These are phyloP conservation scores for Whalleya microplaca DNA, from an alignment of 2,329 filamentous ascomycete genomes.

Conservation along the genomic window DNA sequence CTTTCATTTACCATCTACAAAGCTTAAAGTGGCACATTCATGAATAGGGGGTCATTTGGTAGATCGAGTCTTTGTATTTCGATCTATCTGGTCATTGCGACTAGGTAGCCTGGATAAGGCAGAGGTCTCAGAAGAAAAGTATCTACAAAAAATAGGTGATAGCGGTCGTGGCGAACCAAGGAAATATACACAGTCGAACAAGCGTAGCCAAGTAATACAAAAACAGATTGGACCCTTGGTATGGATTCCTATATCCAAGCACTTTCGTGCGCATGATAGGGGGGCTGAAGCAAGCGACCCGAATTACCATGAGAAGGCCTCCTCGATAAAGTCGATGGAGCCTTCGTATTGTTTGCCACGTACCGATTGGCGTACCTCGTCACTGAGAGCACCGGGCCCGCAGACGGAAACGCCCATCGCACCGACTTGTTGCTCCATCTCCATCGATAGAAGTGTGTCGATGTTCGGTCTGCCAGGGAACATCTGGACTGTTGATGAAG, in stretches of 20 bases:
- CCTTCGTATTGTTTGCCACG: conserved; percentile 65
- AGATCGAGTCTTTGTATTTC: conserved; percentile 16
- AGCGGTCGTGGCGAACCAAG: conserved; percentile 13
- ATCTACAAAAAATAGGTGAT: conserved; percentile 26
- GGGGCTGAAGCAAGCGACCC: background rate
- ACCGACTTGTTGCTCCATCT: conserved; percentile 75
- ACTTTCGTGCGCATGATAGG: background rate
- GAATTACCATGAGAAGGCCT: conserved; percentile 68
- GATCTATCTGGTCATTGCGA: conserved; percentile 19
- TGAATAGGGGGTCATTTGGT: too few species aligned
- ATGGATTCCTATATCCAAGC: conserved; percentile 4
- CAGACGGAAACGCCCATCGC: conserved; percentile 76
- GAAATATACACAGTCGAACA: conserved; percentile 29
- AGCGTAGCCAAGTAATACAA: conserved; percentile 18
- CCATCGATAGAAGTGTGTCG: conserved; percentile 70
- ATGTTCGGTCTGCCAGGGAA: conserved; percentile 80
- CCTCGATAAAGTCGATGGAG: conserved; percentile 78
- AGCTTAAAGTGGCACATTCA: too few species aligned
- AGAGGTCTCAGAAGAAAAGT: conserved; percentile 12
- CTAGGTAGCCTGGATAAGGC: conserved; percentile 3
- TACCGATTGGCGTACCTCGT: conserved; percentile 73
- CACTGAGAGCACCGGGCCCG: conserved; percentile 72
- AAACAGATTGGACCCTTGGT: conserved; percentile 9
- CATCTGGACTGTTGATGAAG: conserved; percentile 79
- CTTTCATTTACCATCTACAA: background rate